Conservation (phyloP, 177 flowering plant genomes). For the Telopea speciosissima region DNA sequence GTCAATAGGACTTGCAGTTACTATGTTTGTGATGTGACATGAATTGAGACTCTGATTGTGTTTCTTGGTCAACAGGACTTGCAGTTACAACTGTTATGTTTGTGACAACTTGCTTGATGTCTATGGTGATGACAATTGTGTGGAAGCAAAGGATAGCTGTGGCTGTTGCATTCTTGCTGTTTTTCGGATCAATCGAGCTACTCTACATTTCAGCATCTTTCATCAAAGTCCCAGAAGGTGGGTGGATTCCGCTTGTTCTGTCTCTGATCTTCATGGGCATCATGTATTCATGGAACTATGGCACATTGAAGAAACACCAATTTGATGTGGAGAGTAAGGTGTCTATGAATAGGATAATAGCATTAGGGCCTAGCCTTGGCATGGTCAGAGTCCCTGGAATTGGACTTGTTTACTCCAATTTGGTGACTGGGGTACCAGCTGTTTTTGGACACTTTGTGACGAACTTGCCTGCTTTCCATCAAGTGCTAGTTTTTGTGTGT, state of each 20-base stretch:
- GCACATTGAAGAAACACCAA: conserved; percentile 50
- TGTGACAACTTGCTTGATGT: conserved; percentile 65
- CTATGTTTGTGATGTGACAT: conserved; percentile 46
- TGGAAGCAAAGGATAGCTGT: conserved; percentile 40
- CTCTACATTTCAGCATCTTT: conserved; percentile 55
- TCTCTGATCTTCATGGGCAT: conserved; percentile 44
- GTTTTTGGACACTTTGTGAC: conserved; percentile 68
- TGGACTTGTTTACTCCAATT: conserved; percentile 51
- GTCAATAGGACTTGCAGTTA: conserved; percentile 57
- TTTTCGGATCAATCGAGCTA: conserved; percentile 56
- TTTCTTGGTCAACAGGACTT: conserved; percentile 39
- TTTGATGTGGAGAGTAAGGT: conserved; percentile 70
- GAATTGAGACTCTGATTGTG: not conserved
- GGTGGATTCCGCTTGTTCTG: conserved; percentile 61
- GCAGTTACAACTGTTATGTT: conserved; percentile 64
- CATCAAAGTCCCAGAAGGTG: conserved; percentile 58
- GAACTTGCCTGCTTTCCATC: conserved; percentile 71
- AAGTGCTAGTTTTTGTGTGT: conserved; percentile 59
- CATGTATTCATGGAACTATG: conserved; percentile 75
- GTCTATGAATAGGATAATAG: conserved; percentile 44
- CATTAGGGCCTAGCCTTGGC: conserved; percentile 62
- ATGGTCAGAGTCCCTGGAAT: conserved; percentile 73
- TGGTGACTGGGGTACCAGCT: conserved; percentile 60
- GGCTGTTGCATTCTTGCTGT: conserved; percentile 32
- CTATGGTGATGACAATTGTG: conserved; percentile 48